Percentiles rank a stretch among this genome's conserved stretches.
Evolutionary conservation across 805 yeast species (phyloP).

Genomic region (Ogataea nakhonphanomensis): DNA sequence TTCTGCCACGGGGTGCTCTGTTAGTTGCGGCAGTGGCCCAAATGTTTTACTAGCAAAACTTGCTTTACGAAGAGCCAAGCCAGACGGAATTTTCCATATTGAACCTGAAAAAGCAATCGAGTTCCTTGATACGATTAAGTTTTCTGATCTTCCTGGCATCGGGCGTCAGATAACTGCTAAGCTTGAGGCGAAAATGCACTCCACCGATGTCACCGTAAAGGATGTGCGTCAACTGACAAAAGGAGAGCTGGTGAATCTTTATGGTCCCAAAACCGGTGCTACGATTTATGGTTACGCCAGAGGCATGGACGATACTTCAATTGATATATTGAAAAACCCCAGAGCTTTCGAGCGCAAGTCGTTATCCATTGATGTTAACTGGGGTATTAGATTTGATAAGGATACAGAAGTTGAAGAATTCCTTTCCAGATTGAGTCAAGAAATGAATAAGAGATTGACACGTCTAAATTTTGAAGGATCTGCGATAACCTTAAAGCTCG

Average conservation of each 20-base stretch:
- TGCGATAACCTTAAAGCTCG: slow-evolving; percentile 60
- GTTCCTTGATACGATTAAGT: slow-evolving; percentile 36
- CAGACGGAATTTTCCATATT: slow-evolving; percentile 57
- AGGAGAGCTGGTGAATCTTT: slow-evolving; percentile 37
- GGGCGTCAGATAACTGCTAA: slow-evolving; percentile 51
- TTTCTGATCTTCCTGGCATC: slow-evolving; percentile 58
- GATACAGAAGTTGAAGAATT: slow-evolving; percentile 63
- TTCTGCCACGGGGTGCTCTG: slow-evolving; percentile 53
- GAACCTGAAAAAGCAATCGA: slow-evolving; percentile 24
- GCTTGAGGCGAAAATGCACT: slow-evolving; percentile 35
- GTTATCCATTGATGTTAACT: slow-evolving; percentile 83
- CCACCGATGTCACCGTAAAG: slow-evolving; percentile 31
- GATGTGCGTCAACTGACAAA: slow-evolving; percentile 38
- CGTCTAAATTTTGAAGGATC: slow-evolving; percentile 49
- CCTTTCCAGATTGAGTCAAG: slow-evolving; percentile 52
- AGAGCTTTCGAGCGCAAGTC: slow-evolving; percentile 61
- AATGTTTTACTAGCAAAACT: slow-evolving; percentile 78
- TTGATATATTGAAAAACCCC: slow-evolving; percentile 49
- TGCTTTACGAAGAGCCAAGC: slow-evolving; percentile 73
- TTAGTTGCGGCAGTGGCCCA: slow-evolving; percentile 74
- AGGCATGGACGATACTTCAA: slow-evolving; percentile 65
- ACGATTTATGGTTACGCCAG: slow-evolving; percentile 57
- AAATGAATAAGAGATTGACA: slow-evolving; percentile 52
- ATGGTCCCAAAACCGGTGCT: slow-evolving; percentile 71
- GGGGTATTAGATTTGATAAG: slow-evolving; percentile 77